Evolutionary conservation across 169 alveolate genomes (phyloP).

Genomic region (Pseudocohnilembus persalinus): DNA sequence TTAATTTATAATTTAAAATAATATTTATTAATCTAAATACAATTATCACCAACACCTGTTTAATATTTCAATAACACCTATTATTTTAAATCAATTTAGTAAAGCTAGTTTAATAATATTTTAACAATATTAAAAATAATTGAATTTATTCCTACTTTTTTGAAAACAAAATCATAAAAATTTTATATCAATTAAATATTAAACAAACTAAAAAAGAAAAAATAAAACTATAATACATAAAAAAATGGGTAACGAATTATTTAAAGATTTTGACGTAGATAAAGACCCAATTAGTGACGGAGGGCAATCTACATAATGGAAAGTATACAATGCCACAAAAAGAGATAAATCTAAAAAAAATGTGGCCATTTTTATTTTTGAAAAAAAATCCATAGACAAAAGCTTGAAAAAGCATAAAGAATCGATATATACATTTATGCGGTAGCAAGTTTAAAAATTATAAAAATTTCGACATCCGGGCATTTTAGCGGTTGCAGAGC

Average conservation of each 20-base stretch:
- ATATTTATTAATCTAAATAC: too few relatives aligned
- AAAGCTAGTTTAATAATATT: too few relatives aligned
- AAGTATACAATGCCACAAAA: constrained; percentile 14
- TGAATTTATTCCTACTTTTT: background rate
- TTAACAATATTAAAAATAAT: too few relatives aligned
- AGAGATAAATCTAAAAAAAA: constrained; percentile 16
- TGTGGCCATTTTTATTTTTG: constrained; percentile 15
- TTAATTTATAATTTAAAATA: too few relatives aligned
- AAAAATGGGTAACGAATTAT: constrained; percentile 13
- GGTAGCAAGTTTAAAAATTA: background rate
- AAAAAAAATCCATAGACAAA: constrained; percentile 25
- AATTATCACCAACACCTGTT: too few relatives aligned
- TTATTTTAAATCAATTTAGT: too few relatives aligned
- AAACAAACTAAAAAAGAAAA: too few relatives aligned
- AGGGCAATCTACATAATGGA: constrained; percentile 11
- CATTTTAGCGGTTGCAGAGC: constrained; percentile 12
- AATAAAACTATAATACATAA: background rate
- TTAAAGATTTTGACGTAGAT: constrained; percentile 17
- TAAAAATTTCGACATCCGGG: constrained; percentile 20
- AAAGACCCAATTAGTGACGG: constrained; percentile 14
- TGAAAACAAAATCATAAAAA: background rate
- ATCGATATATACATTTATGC: constrained; percentile 1
- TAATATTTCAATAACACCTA: too few relatives aligned
- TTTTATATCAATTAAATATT: too few relatives aligned
- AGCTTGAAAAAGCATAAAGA: constrained; percentile 1